Percentiles rank a stretch among this genome's conserved stretches.
Evolutionary conservation across 768 basidiomycete species (phyloP).

Genomic region (Kwoniella newhampshirensis): DNA sequence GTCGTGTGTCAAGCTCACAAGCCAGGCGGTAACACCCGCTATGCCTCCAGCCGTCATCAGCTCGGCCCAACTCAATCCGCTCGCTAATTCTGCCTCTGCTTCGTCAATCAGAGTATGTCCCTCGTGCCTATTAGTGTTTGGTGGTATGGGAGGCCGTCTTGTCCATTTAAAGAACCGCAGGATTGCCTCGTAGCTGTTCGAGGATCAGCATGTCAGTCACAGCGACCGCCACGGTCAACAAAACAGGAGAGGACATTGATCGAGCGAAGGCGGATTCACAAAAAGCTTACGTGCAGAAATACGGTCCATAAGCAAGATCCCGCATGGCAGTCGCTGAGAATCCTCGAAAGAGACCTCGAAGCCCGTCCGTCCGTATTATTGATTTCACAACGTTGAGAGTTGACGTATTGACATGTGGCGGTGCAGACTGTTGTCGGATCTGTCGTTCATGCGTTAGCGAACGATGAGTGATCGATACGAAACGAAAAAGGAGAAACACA

Average conservation of each 20-base stretch:
- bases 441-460: constrained; percentile 24
- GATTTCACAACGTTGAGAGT: constrained; percentile 60
- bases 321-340: constrained; percentile 69
- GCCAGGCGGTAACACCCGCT: constrained; percentile 76
- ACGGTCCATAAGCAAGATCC: constrained; percentile 80
- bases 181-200: constrained; percentile 54
- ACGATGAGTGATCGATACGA: background rate
- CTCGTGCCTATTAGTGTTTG: constrained; percentile 54
- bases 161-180: constrained; percentile 47
- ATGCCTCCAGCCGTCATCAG: constrained; percentile 72
- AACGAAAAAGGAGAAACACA: constrained; percentile 58
- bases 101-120: constrained; percentile 54
- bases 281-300: constrained; percentile 71
- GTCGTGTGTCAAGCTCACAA: constrained; percentile 49
- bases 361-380: constrained; percentile 62
- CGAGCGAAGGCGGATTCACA: constrained; percentile 15
- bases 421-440: constrained; percentile 54
- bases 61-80: constrained; percentile 59
- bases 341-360: constrained; percentile 74
- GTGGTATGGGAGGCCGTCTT: constrained; percentile 23
- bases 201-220: background rate
- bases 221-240: background rate
- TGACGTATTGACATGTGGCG: constrained; percentile 45
- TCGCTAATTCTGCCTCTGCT: constrained; percentile 54
- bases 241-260: too few relatives aligned